Conservation (phyloP, 345 rosid species). For the Eucalyptus coolabah region DNA sequence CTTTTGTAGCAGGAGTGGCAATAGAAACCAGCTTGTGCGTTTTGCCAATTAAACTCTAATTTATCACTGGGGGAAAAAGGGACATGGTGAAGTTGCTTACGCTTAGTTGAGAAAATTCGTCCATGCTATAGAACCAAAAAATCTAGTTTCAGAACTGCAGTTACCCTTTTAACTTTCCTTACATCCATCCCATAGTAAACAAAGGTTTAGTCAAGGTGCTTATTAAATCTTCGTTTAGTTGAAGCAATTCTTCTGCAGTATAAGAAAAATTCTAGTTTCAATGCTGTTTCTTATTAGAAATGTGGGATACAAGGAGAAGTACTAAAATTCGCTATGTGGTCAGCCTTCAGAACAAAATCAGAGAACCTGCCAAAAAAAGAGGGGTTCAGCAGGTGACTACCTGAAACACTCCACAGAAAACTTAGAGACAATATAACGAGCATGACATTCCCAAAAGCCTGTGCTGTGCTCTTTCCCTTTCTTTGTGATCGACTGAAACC, state of each 20-base stretch:
- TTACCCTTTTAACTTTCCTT: neutral
- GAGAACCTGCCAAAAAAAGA: fast-evolving
- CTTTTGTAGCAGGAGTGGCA: neutral
- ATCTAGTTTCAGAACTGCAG: neutral
- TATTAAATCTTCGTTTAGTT: neutral
- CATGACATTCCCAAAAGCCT: slow-evolving; percentile 67
- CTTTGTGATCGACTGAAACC: slow-evolving; percentile 16
- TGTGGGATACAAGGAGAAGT: neutral
- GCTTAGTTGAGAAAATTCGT: neutral
- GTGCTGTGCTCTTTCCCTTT: slow-evolving; percentile 56
- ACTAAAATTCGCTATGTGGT: neutral
- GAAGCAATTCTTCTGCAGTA: neutral
- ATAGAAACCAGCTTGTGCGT: neutral
- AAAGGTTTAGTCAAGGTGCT: neutral
- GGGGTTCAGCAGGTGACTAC: neutral
- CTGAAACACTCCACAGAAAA: neutral
- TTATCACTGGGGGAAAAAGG: neutral
- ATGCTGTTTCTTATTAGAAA: neutral
- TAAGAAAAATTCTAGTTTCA: neutral
- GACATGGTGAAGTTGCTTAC: neutral
- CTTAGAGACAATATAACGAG: neutral
- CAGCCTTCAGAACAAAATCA: neutral
- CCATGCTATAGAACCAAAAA: neutral
- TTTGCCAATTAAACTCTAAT: neutral
- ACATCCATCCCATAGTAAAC: neutral